Conservation (phyloP, 2,329 filamentous ascomycete genomes). For the Neurospora sp. region DNA sequence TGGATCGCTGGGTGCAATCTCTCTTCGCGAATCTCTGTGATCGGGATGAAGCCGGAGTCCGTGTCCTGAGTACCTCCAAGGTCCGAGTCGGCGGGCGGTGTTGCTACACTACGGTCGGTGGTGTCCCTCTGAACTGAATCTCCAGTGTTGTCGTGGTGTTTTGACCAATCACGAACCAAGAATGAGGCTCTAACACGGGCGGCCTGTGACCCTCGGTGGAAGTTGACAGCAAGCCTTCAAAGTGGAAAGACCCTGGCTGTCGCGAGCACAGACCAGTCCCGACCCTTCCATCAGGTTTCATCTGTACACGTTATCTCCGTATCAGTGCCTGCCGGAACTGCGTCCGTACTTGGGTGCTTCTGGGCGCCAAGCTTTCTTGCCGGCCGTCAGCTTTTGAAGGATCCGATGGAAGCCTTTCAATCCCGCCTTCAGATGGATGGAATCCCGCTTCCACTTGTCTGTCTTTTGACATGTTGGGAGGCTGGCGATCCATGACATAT, state of each 20-base stretch:
- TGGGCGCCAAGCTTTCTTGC: background rate
- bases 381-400: background rate
- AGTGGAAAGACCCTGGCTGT: background rate
- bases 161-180: background rate
- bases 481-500: background rate
- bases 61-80: background rate
- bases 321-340: background rate
- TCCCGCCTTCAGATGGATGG: background rate
- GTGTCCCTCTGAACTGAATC: background rate
- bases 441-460: background rate
- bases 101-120: background rate
- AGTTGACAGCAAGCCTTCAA: conserved; percentile 14
- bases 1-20: background rate
- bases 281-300: background rate
- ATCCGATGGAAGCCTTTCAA: background rate
- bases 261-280: background rate
- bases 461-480: no score
- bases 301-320: background rate
- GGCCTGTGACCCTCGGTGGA: background rate
- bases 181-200: background rate
- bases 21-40: background rate
- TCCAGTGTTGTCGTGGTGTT: background rate
- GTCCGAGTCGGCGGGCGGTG: background rate
- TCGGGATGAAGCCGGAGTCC: background rate
- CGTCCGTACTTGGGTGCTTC: background rate